These are phyloP conservation scores for Alternaria panax DNA, from an alignment of 2,329 filamentous ascomycete species.

Conservation along the genomic window DNA sequence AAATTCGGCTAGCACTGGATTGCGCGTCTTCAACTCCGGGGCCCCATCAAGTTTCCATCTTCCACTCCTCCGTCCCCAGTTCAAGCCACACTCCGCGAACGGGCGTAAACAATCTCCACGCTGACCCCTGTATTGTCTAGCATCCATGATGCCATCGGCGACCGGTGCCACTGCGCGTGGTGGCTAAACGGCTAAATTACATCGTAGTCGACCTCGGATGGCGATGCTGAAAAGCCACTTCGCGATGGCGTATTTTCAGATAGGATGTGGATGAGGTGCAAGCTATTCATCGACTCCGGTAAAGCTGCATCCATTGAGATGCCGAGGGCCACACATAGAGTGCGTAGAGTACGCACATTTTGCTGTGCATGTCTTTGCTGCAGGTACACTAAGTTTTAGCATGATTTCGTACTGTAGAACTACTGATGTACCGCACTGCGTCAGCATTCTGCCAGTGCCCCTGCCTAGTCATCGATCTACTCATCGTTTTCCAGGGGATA, in stretches of 20 bases:
- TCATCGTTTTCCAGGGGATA: slow-evolving; percentile 30
- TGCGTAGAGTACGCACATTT: neutral
- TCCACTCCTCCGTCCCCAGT: neutral
- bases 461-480: slow-evolving; percentile 38
- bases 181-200: slow-evolving; percentile 47
- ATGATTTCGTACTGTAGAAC: neutral
- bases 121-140: neutral
- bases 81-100: slow-evolving; percentile 1
- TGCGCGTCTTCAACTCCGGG: neutral
- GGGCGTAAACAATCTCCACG: neutral
- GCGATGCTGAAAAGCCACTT: slow-evolving; percentile 1
- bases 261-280: neutral
- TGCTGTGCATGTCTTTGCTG: neutral
- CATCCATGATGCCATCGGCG: slow-evolving; percentile 17
- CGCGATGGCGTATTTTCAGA: neutral
- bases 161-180: slow-evolving; percentile 12
- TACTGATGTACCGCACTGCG: neutral
- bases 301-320: neutral
- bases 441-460: slow-evolving; percentile 31
- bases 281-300: too few species aligned
- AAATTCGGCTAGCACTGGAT: neutral
- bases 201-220: slow-evolving; percentile 6
- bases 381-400: neutral
- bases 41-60: neutral
- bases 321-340: neutral